Evolutionary conservation across 1,139 yeast genomes (phyloP).

Genomic region (Scheffersomyces segobiensis): DNA sequence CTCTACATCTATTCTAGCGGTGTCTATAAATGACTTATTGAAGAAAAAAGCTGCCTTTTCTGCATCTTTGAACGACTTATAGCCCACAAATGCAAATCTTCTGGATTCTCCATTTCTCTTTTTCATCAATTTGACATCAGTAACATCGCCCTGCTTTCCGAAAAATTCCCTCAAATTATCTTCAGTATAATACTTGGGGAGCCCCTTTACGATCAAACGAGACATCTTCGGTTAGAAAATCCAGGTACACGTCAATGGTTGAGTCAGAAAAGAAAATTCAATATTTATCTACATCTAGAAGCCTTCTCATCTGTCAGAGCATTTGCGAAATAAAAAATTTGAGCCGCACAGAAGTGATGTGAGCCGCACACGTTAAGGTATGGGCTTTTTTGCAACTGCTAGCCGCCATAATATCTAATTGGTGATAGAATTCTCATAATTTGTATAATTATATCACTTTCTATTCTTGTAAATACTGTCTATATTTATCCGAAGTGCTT

Average conservation of each 20-base stretch:
- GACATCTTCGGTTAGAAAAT: constrained; percentile 52
- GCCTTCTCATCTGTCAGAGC: constrained; percentile 2
- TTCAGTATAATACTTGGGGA: constrained; percentile 81
- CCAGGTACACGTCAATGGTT: not conserved
- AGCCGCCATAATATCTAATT: not conserved
- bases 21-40: constrained; percentile 77
- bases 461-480: too few relatives aligned
- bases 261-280: not conserved
- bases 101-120: constrained; percentile 85
- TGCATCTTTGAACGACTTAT: constrained; percentile 70
- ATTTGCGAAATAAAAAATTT: constrained; percentile 1
- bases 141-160: constrained; percentile 60
- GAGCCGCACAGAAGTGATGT: not conserved
- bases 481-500: not conserved
- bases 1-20: constrained; percentile 75
- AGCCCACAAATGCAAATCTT: constrained; percentile 92
- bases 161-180: constrained; percentile 73
- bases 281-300: not conserved
- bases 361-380: not conserved
- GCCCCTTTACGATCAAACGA: constrained; percentile 91
- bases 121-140: constrained; percentile 85
- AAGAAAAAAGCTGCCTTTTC: constrained; percentile 74
- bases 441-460: too few relatives aligned
- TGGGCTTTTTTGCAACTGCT: not conserved
- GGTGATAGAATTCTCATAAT: too few relatives aligned